phyloP scores from a whole-genome alignment of 2,329 filamentous ascomycete species.

The Teratosphaeria gauchensis region DNA sequence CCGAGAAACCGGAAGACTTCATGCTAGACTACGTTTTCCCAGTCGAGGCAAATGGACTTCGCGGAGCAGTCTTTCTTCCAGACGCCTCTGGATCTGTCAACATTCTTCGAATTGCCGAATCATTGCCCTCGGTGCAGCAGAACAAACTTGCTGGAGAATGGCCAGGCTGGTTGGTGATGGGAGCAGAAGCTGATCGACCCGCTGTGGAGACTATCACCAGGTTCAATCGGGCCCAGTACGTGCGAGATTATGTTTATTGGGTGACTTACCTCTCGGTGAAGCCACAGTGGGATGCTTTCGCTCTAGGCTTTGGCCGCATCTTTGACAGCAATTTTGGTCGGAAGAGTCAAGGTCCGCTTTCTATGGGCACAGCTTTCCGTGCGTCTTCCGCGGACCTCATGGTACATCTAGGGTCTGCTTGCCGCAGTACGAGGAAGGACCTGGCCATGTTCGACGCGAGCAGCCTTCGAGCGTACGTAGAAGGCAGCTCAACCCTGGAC shows the following conservation, averaged over 20 bases:
- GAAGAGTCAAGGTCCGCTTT: not conserved
- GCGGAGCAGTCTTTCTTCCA: constrained; percentile 20
- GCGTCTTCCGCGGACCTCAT: not conserved
- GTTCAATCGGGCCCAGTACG: constrained; percentile 66
- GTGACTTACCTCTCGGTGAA: constrained; percentile 68
- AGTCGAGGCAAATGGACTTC: constrained; percentile 46
- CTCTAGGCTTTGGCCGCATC: constrained; percentile 56
- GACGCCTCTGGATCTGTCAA: not conserved
- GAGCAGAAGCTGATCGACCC: constrained; percentile 21
- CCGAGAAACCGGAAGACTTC: constrained; percentile 53
- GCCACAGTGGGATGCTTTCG: constrained; percentile 72
- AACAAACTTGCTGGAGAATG: constrained; percentile 27
- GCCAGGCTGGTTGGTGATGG: constrained; percentile 44
- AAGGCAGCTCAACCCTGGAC: constrained; percentile 75
- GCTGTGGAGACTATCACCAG: constrained; percentile 58
- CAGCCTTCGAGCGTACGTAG: constrained; percentile 66
- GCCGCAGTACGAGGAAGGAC: not conserved
- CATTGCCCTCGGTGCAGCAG: not conserved
- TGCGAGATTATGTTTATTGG: constrained; percentile 76
- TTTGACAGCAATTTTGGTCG: constrained; percentile 5
- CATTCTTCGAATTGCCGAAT: not conserved
- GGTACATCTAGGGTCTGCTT: not conserved
- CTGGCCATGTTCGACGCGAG: constrained; percentile 45
- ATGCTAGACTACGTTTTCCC: constrained; percentile 76
- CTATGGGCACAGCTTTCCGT: not conserved